Evolutionary conservation across 441 rosid genomes (phyloP), one percentile per base, ranked within the genome.

Genomic region (Lepidium campestre): DNA sequence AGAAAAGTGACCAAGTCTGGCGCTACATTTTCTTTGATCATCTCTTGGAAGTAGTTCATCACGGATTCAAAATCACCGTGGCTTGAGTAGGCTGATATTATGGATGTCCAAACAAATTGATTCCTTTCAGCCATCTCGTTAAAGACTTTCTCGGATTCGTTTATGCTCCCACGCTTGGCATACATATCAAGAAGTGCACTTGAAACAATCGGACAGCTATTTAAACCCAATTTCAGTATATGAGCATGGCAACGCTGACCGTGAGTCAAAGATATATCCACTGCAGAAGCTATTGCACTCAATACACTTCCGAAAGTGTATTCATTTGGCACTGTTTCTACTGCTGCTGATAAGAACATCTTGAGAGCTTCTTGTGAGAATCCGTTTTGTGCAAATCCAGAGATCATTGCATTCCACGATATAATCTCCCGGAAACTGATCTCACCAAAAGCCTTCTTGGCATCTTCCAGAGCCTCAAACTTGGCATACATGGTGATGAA

Each of bases 181-280:
- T 89, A 89, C 98, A 92, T 92, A 72, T 92, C 91, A 13, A 92
- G 93, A 34, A 89, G 93, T 42, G 93, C 90, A 59, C 87, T 77
- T 22, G 89, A 86, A 57, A 89, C 83, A 35, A 89, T 70, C 5
- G 89, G 86, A 57, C 89, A 77, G 1, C 73, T 72, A 73, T 79
- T 68, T 6, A 85, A 70, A 50, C 95, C 98, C 19, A 78, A 75
- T 76, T 88, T 92, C 67, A 84, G 69, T 29, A 92, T 59, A 23
- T 80, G 81, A 31, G 87, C 80, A 70, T 87, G 98, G 83, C 98
- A 88, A 44, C 68, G 73, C 31, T 88, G 91, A 11, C 95, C 96
- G 22, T 79, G 83, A 60, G 81, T 85, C 36, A 92, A 73, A 67
- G 98, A 84, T 67, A 90, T 78, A 71, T 84, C 81, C 83, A 84